phyloP scores from a whole-genome alignment of 2,329 filamentous ascomycete species.

The Xylaria sp. region DNA sequence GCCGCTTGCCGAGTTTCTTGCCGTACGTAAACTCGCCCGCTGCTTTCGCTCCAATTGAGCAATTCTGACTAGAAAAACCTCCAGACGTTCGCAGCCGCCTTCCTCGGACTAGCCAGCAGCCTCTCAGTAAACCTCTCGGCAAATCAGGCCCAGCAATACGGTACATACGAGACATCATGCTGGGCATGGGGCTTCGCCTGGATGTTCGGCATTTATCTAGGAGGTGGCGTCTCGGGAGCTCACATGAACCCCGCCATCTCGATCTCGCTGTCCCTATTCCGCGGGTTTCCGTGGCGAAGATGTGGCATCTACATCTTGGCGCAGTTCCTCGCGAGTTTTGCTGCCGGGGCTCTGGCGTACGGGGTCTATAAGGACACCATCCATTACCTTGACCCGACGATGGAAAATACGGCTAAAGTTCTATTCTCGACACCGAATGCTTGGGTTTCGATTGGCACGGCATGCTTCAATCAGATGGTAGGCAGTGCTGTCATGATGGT shows the following conservation, averaged over 20 bases:
- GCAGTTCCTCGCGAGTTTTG: neutral
- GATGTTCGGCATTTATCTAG: neutral
- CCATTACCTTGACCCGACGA: neutral
- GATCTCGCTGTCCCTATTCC: neutral
- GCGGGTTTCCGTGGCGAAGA: neutral
- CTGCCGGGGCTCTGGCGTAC: neutral
- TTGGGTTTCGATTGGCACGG: neutral
- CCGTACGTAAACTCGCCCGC: neutral
- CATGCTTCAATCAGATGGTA: neutral
- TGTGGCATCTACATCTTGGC: neutral
- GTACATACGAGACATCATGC: neutral
- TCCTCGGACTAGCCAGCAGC: neutral
- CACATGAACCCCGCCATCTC: neutral
- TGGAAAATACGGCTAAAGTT: neutral
- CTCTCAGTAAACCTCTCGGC: neutral
- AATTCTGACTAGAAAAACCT: neutral
- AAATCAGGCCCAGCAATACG: neutral
- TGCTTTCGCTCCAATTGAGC: neutral
- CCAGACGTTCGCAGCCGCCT: neutral
- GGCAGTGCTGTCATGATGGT: neutral
- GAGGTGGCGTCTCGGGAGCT: neutral
- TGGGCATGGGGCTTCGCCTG: neutral
- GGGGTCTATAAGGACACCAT: neutral
- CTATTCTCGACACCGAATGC: neutral
- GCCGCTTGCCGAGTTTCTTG: neutral